Evolutionary conservation across 2,329 filamentous ascomycete genomes (phyloP).

Genomic region (Paecilomyces formosus): DNA sequence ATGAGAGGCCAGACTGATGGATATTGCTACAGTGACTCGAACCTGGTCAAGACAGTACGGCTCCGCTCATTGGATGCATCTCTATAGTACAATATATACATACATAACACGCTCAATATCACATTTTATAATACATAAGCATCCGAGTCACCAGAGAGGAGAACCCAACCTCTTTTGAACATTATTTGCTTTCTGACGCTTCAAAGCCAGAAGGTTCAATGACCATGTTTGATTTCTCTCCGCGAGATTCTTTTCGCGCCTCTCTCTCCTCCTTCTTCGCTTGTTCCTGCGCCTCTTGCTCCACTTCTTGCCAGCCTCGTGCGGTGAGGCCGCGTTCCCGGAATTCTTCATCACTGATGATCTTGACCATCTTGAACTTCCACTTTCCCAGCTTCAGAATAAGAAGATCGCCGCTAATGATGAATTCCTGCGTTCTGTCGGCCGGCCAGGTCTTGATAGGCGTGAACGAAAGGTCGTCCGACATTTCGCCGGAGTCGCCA

Average conservation of each 20-base stretch:
- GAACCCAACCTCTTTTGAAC: not conserved
- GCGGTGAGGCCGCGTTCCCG: slow-evolving; percentile 37
- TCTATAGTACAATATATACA: not conserved
- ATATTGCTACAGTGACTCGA: no score
- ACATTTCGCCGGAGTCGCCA: slow-evolving; percentile 34
- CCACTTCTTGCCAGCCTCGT: slow-evolving; percentile 44
- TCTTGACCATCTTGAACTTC: slow-evolving; percentile 50
- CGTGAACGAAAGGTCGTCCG: slow-evolving; percentile 42
- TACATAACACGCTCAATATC: not conserved
- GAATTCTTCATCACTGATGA: slow-evolving; percentile 50
- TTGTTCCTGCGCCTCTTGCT: slow-evolving; percentile 6
- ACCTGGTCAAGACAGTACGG: not conserved
- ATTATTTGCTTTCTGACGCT: not conserved
- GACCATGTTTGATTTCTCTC: slow-evolving; percentile 6
- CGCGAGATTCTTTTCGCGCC: slow-evolving; percentile 3
- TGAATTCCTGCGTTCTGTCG: slow-evolving; percentile 39
- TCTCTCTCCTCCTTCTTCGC: not conserved
- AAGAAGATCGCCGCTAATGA: slow-evolving; percentile 46
- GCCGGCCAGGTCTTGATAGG: slow-evolving; percentile 38
- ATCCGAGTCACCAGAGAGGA: not conserved
- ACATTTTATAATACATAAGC: not conserved
- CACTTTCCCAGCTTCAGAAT: slow-evolving; percentile 53
- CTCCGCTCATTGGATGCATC: not conserved
- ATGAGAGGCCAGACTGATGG: no score
- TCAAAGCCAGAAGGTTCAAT: slow-evolving; percentile 1